A percentile compares a stretch with the other conserved stretches of the same genome.
These are phyloP conservation scores for Gremmenia infestans DNA, from an alignment of 2,329 filamentous ascomycete species.

Conservation along the genomic window DNA sequence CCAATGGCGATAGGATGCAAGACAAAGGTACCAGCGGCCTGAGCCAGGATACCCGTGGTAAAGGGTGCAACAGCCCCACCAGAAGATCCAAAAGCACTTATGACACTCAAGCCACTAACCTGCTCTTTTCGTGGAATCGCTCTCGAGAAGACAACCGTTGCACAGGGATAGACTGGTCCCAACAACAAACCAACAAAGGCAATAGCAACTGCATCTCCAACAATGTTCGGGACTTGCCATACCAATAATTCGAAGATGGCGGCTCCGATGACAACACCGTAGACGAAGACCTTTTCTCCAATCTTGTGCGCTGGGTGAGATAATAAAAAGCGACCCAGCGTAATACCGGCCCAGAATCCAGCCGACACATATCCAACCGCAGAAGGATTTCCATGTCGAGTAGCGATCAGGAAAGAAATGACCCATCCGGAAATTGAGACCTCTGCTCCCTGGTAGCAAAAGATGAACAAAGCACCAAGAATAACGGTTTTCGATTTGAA, in stretches of 20 bases:
- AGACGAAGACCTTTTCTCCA: conserved; percentile 67
- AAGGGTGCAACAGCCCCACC: conserved; percentile 61
- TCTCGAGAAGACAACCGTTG: conserved; percentile 57
- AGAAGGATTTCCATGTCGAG: conserved; percentile 63
- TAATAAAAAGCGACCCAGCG: conserved; percentile 67
- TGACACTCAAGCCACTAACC: conserved; percentile 60
- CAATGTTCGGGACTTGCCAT: conserved; percentile 73
- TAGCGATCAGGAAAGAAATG: conserved; percentile 74
- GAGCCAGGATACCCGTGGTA: conserved; percentile 43
- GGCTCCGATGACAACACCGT: conserved; percentile 55
- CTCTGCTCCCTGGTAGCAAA: conserved; percentile 80
- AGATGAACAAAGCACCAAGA: conserved; percentile 75
- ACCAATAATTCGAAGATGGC: conserved; percentile 68
- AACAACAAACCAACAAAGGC: conserved; percentile 69
- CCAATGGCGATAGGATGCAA: conserved; percentile 56
- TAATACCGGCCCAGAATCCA: conserved; percentile 69
- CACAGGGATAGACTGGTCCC: conserved; percentile 75
- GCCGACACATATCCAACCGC: conserved; percentile 76
- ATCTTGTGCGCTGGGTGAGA: conserved; percentile 60
- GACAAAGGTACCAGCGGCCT: conserved; percentile 42
- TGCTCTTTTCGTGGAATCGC: conserved; percentile 55
- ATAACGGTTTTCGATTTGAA: conserved; percentile 53
- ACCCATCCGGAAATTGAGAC: conserved; percentile 84
- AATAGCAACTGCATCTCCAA: conserved; percentile 63
- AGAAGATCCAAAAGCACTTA: conserved; percentile 63